Base-by-base conservation (phyloP, 1,284 basidiomycete genomes). In the Cryptococcus sp. region DNA sequence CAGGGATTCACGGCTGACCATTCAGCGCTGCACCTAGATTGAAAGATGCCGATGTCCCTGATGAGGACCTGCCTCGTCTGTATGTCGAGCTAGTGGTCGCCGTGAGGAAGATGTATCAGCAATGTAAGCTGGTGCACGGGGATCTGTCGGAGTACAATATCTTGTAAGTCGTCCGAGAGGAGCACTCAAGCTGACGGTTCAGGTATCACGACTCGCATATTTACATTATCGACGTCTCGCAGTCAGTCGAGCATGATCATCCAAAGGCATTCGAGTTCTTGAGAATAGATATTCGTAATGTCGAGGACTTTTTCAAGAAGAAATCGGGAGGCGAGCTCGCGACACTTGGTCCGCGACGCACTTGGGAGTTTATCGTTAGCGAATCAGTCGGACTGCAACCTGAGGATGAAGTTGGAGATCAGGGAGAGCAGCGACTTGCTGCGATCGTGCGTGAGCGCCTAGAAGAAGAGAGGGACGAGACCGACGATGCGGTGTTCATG, bases 101-200 rank as follows among this genome's bases (percentile, higher is more conserved):
- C 52, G 81, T 93, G 48, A 83, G 94, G 53, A 82, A 80, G 55
- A 87, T 98, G 80, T 99, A 87, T 74, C 87, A 91, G 61, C 79
- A 81, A 34, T 98, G 96, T 80, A 86, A 85, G 54, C 83, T 99
- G 49, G 94, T 99, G 0, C 96, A 99, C 65, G 96, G 96, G 51
- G 96, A 99, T 78, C 79, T 99, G 53, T 92, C 88, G 55, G 96
- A 99, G 75, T 99, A 98, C 82, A 99, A 99, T 71, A 86, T 99
- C 59, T 81, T 99, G 66, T 92, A 83, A 75, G 81, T 84, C 11
- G 2, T 0, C 13, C 13, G 14, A n/a, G 16, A n/a, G 16, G 5
- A 39, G 34, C 18, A 37, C 13, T 14, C 36, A 32, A 7, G 34
- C 48, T 53, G 21, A 50, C 34, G 21, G 10, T 21, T 1, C 56